Base-by-base conservation (phyloP, 768 basidiomycete genomes). In the Suillus subalutaceus region DNA sequence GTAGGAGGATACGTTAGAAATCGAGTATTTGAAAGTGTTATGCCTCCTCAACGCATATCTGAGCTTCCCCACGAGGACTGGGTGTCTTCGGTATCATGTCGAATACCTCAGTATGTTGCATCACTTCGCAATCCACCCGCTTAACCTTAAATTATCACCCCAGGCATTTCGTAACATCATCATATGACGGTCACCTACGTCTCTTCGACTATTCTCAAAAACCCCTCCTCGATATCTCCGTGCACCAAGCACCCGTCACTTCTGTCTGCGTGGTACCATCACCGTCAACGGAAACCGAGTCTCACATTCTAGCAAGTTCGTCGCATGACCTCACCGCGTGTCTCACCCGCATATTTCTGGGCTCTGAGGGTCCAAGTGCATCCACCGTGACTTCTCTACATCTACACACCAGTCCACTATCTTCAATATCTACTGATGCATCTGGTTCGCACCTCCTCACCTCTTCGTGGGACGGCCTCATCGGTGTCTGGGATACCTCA, bases 41-140 rank as follows among this genome's bases (percentile, higher is more conserved):
- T 97, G 76, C 94, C 96, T 0, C 96, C 95, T 0, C 86, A 93
- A 73, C 88, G 89, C 67, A 85, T 94, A 77, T 86, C 90, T 1
- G 84, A 90, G 60, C 80, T 94, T 62, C 90, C 92, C 2, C 93
- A 95, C 69, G 91, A 98, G 64, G 95, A 98, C 68, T 99, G 97
- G 96, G 92, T 97, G 1, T 94, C 94, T 1, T 88, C 89, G 18
- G 85, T 94, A 32, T 89, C 87, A 7, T 90, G 87, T 72, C 77
- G 83, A 68, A 72, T 86, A 58, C 79, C 81, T 66, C 85, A 85
- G 90, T 91, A 67, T 55, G 75, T 71, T 38, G 12, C 16, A 26
- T 57, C n/a, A 26, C 20, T 10, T 40, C 7, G 20, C 12, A 38
- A 10, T 23, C 15, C 57, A 59, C 26, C 8, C 15, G 16, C 23